Evolutionary conservation across 257 asterid species (phyloP).

Genomic region (Knoxia roxburghii): DNA sequence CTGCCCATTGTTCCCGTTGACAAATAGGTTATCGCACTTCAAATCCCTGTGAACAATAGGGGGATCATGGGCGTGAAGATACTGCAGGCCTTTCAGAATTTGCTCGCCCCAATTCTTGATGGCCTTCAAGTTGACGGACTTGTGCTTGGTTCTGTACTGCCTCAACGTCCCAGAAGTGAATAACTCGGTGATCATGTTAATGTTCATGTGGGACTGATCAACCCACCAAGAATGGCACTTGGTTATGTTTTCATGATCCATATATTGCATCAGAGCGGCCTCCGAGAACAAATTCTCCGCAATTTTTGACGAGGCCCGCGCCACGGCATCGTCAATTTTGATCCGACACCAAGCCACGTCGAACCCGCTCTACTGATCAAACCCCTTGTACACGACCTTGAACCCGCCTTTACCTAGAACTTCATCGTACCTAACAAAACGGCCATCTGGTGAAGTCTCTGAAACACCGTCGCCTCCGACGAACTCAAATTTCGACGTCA

Average conservation of each 20-base stretch:
- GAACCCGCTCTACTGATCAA: constrained; percentile 14
- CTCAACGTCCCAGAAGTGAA: constrained; percentile 34
- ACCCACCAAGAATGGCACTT: constrained; percentile 37
- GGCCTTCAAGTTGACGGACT: constrained; percentile 21
- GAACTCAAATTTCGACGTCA: not conserved
- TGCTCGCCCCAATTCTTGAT: constrained; percentile 32
- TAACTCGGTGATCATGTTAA: constrained; percentile 37
- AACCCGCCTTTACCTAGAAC: constrained; percentile 43
- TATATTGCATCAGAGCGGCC: constrained; percentile 29
- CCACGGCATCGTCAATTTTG: constrained; percentile 7
- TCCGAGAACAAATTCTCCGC: constrained; percentile 17
- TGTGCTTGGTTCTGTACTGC: constrained; percentile 22
- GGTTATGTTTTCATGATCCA: constrained; percentile 35
- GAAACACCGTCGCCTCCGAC: not conserved
- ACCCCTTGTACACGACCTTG: constrained; percentile 51
- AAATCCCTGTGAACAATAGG: constrained; percentile 28
- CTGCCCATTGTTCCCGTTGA: constrained; percentile 29
- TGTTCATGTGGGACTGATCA: constrained; percentile 20
- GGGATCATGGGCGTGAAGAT: constrained; percentile 29
- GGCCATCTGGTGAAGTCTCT: constrained; percentile 29
- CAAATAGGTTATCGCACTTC: constrained; percentile 28
- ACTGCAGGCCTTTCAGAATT: constrained; percentile 19
- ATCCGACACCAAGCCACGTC: constrained; percentile 42
- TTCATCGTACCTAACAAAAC: constrained; percentile 23
- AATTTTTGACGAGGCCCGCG: not conserved